Conservation (phyloP, 2,329 filamentous ascomycete species). For the Arthroderma uncinatum region DNA sequence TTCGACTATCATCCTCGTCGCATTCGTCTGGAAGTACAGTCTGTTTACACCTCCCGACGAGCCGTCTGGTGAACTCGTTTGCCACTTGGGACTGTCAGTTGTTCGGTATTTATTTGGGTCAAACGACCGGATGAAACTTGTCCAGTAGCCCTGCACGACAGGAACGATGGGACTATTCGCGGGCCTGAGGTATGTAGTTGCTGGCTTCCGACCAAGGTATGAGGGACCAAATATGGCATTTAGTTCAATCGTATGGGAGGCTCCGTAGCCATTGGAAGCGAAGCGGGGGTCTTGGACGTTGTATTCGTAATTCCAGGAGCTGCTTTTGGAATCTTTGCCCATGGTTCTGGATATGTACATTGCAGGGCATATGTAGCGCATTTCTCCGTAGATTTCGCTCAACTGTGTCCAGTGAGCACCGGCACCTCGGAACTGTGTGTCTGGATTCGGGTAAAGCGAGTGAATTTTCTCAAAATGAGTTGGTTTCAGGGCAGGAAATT, state of each 20-base stretch:
- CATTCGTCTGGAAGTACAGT: constrained; percentile 36
- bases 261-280: constrained; percentile 47
- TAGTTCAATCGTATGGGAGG: constrained; percentile 56
- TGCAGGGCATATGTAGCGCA: constrained; percentile 54
- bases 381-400: constrained; percentile 51
- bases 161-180: constrained; percentile 48
- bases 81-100: constrained; percentile 42
- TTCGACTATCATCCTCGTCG: constrained; percentile 39
- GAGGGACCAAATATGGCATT: constrained; percentile 56
- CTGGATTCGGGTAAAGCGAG: constrained; percentile 44
- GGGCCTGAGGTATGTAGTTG: constrained; percentile 43
- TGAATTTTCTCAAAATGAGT: constrained; percentile 44
- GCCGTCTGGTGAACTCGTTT: constrained; percentile 27
- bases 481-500: constrained; percentile 47
- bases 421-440: constrained; percentile 37
- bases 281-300: constrained; percentile 51
- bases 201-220: constrained; percentile 38
- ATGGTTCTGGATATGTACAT: constrained; percentile 41
- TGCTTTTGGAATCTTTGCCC: constrained; percentile 22
- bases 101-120: constrained; percentile 52
- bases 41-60: constrained; percentile 24
- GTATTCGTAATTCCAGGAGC: constrained; percentile 58
- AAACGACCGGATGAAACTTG: constrained; percentile 55
- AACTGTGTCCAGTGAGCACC: constrained; percentile 45
- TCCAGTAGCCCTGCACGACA: constrained; percentile 60